Percentiles rank a stretch among this genome's conserved stretches.
Evolutionary conservation across 768 basidiomycete species (phyloP).

Genomic region (Boletus pseudo-olivaceus): DNA sequence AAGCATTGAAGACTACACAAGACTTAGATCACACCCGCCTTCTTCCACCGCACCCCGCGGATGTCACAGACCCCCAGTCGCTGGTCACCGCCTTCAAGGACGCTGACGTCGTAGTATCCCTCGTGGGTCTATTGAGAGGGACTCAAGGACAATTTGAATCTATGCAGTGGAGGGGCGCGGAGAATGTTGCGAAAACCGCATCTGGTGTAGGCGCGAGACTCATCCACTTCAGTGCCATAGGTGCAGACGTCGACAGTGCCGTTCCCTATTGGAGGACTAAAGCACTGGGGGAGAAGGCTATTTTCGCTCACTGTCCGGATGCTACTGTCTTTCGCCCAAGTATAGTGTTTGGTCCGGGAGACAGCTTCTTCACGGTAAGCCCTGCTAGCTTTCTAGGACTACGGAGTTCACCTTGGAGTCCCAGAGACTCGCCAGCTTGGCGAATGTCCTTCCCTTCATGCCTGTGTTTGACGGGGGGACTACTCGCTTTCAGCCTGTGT

Average conservation of each 20-base stretch:
- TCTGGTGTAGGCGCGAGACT: slow-evolving; percentile 52
- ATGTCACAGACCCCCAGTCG: slow-evolving; percentile 50
- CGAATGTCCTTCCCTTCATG: slow-evolving; percentile 60
- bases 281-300: slow-evolving; percentile 55
- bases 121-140: slow-evolving; percentile 68
- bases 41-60: slow-evolving; percentile 43
- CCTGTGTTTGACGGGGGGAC: slow-evolving; percentile 76
- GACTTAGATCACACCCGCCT: slow-evolving; percentile 34
- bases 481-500: slow-evolving; percentile 69
- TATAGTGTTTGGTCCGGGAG: slow-evolving; percentile 72
- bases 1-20: slow-evolving; percentile 28
- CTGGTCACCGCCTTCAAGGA: slow-evolving; percentile 48
- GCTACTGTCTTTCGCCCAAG: slow-evolving; percentile 70
- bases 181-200: slow-evolving; percentile 58
- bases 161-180: slow-evolving; percentile 62
- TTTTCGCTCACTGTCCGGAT: slow-evolving; percentile 42
- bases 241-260: slow-evolving; percentile 55
- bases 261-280: slow-evolving; percentile 64
- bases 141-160: slow-evolving; percentile 51
- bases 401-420: background rate
- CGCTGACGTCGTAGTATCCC: slow-evolving; percentile 58
- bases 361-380: slow-evolving; percentile 69
- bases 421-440: slow-evolving; percentile 62
- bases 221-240: slow-evolving; percentile 70
- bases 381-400: background rate